These are phyloP conservation scores for Ustilago shanxiensis DNA, from an alignment of 1,284 basidiomycete genomes.

Conservation along the genomic window DNA sequence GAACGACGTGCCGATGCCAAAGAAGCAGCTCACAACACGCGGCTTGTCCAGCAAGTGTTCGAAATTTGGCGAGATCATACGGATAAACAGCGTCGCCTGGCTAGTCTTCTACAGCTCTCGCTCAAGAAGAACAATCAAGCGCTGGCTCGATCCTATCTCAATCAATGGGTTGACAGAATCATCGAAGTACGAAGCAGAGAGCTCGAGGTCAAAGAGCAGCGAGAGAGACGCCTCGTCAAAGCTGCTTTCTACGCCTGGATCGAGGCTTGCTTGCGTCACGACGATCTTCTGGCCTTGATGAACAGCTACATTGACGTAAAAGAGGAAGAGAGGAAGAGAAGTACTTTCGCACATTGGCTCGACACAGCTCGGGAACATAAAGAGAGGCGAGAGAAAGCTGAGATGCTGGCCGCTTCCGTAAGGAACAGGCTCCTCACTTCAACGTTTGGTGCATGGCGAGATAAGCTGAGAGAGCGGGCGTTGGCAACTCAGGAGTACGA, in stretches of 20 bases:
- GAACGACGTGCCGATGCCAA: slow-evolving; percentile 20
- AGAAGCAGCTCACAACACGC: slow-evolving; percentile 14
- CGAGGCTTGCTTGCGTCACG: slow-evolving; percentile 50
- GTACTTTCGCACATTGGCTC: slow-evolving; percentile 41
- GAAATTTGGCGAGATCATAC: slow-evolving; percentile 41
- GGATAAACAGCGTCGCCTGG: slow-evolving; percentile 29
- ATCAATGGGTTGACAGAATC: slow-evolving; percentile 41
- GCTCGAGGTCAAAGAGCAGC: slow-evolving; percentile 42
- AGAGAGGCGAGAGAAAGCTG: slow-evolving; percentile 26
- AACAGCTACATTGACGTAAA: slow-evolving; percentile 60
- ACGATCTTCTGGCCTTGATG: slow-evolving; percentile 49
- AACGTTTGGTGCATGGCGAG: slow-evolving; percentile 28
- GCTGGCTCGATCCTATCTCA: slow-evolving; percentile 19
- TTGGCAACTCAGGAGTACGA: slow-evolving; percentile 46
- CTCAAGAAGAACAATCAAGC: slow-evolving; percentile 11
- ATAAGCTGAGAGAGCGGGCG: slow-evolving; percentile 28
- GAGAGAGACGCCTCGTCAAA: slow-evolving; percentile 29
- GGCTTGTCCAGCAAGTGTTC: slow-evolving; percentile 29
- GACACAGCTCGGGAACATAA: slow-evolving; percentile 18
- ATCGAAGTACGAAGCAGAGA: slow-evolving; percentile 47
- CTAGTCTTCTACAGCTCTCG: slow-evolving; percentile 12
- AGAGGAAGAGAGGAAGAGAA: slow-evolving; percentile 29
- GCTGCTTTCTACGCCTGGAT: slow-evolving; percentile 53
- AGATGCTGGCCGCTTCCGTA: slow-evolving; percentile 2
- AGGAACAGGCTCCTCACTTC: slow-evolving; percentile 7